phyloP scores from a whole-genome alignment of 73 alveolate species.

The Paramecium biaurelia region DNA sequence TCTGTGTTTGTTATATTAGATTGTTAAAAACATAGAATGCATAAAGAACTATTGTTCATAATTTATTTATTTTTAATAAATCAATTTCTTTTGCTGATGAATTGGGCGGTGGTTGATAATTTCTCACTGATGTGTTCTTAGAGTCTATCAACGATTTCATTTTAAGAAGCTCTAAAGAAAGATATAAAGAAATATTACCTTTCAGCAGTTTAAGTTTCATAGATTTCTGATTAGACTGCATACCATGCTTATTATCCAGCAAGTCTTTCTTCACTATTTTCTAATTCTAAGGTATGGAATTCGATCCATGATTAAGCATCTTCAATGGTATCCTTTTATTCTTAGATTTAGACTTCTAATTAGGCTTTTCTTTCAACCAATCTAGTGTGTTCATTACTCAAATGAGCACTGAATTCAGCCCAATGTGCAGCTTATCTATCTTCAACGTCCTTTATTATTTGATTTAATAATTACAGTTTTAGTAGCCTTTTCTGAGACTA shows the following conservation, averaged over 20 bases:
- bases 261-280: constrained; percentile 48
- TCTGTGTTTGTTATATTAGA: neutral
- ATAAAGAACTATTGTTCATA: constrained; percentile 30
- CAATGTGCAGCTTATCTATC: constrained; percentile 49
- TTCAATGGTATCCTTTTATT: constrained; percentile 48
- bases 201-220: constrained; percentile 44
- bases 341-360: constrained; percentile 41
- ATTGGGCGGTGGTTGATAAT: constrained; percentile 47
- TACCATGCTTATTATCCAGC: constrained; percentile 45
- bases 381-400: constrained; percentile 50
- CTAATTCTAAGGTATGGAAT: constrained; percentile 54
- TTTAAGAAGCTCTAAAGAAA: neutral
- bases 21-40: neutral
- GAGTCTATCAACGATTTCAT: constrained; percentile 52
- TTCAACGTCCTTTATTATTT: neutral
- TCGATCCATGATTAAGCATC: constrained; percentile 54
- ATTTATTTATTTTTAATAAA: constrained; percentile 35
- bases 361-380: constrained; percentile 33
- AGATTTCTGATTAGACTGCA: constrained; percentile 4
- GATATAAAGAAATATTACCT: neutral
- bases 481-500: constrained; percentile 4
- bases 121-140: constrained; percentile 57
- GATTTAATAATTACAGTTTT: neutral
- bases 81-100: constrained; percentile 31
- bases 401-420: constrained; percentile 47